Base-by-base conservation (phyloP, 805 yeast species). In the Brettanomyces bruxellensis region DNA sequence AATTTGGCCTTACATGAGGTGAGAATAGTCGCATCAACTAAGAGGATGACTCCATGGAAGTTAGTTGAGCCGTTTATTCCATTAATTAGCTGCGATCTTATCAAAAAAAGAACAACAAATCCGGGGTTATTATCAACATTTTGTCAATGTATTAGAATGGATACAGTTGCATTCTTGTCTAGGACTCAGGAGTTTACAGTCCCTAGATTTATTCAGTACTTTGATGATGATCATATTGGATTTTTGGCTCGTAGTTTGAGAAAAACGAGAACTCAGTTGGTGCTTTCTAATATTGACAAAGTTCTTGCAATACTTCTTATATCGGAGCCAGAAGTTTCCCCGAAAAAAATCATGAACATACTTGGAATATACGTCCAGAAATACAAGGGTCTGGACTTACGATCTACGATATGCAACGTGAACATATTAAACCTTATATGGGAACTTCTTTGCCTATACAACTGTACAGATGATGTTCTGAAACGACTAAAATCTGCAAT, bases 51-150 rank as follows among this genome's bases (percentile, higher is more conserved):
- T 0, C 82, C 95, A 0, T 89, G 91, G 77, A 86, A 84, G 58
- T 64, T 91, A 12, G 67, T 88, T 22, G 78, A 86, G 6, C 95
- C 96, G 0, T 86, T 78, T 50, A 72, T 93, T 55, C 89, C 91
- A 2, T 75, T 81, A 34, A 69, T 89, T 6, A 75, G 90, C 36
- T 75, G 79, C 39, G 73, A 74, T 24, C 71, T 87, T 14, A 80
- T 87, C 3, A 77, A 77, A 50, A 70, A 71, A 40, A 57, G 78
- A 40, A 65, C 67, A 5, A 63, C 70, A 3, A 75, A 75, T 46
- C 78, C 81, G 0, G 65, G 70, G 4, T 67, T 85, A 45, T 72
- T 87, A 25, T 69, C 69, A 25, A 73, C 76, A 48, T 69, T 91
- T 14, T 76, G 89, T 5, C 79, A 78, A 25, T 66, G 87, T 9